Evolutionary conservation across 805 yeast species (phyloP).

Genomic region (Pichia nanzhaoensis): DNA sequence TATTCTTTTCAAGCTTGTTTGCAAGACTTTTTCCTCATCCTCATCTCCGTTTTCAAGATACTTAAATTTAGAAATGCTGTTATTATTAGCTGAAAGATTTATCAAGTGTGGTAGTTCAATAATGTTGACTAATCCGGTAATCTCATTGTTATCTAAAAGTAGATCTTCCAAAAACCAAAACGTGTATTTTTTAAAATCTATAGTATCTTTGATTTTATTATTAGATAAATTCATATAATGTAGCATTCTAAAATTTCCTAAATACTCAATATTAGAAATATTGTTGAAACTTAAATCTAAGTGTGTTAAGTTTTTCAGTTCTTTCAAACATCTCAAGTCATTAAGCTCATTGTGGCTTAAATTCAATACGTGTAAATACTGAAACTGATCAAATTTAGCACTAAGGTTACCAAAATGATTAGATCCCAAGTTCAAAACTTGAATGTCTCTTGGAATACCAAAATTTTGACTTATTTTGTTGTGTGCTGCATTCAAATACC

Average conservation of each 20-base stretch:
- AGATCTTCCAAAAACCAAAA: slow-evolving; percentile 39
- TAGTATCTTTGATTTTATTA: slow-evolving; percentile 34
- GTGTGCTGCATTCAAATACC: slow-evolving; percentile 34
- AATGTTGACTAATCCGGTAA: slow-evolving; percentile 31
- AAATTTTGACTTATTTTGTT: slow-evolving; percentile 38
- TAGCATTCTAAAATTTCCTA: slow-evolving; percentile 35
- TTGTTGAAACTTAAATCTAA: slow-evolving; percentile 34
- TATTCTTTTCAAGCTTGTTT: slow-evolving; percentile 9
- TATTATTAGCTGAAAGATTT: slow-evolving; percentile 37
- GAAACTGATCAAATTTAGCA: slow-evolving; percentile 32
- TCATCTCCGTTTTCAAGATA: slow-evolving; percentile 11
- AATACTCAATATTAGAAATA: slow-evolving; percentile 32
- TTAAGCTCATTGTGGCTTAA: slow-evolving; percentile 34
- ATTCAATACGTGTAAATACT: slow-evolving; percentile 37
- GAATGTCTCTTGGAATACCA: slow-evolving; percentile 38
- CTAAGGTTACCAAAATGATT: slow-evolving; percentile 38
- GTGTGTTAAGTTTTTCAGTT: slow-evolving; percentile 37
- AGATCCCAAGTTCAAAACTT: slow-evolving; percentile 33
- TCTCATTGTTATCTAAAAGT: slow-evolving; percentile 36
- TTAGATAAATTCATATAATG: slow-evolving; percentile 35
- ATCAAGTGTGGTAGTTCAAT: slow-evolving; percentile 32
- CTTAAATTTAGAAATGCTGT: slow-evolving; percentile 28
- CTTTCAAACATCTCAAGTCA: slow-evolving; percentile 31
- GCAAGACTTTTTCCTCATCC: slow-evolving; percentile 32
- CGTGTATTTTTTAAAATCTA: slow-evolving; percentile 32